Percentiles rank a stretch among this genome's conserved stretches.
These are phyloP conservation scores for Heliosperma pusillum DNA, from an alignment of 148 eudicot genomes.

Conservation along the genomic window DNA sequence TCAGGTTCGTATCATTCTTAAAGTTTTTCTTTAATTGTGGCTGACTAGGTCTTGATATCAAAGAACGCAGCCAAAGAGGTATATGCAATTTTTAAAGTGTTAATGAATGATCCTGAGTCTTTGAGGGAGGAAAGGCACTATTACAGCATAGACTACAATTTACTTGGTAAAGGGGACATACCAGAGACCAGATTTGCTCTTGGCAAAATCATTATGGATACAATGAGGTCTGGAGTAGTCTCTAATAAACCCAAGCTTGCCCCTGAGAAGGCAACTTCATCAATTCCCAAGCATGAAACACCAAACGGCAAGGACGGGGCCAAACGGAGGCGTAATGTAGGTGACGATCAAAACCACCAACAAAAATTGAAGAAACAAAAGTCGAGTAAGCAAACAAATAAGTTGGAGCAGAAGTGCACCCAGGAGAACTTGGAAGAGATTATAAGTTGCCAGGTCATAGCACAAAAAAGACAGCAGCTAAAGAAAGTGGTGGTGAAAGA, in stretches of 20 bases:
- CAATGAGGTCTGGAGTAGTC: conserved; percentile 36
- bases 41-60: conserved; percentile 54
- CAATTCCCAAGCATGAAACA: conserved; percentile 9
- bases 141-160: conserved; percentile 35
- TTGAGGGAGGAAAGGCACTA: conserved; percentile 20
- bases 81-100: conserved; percentile 32
- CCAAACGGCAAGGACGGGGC: conserved; percentile 14
- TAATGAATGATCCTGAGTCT: conserved; percentile 28
- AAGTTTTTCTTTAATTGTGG: conserved; percentile 12
- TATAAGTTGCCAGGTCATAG: conserved; percentile 10
- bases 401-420: conserved; percentile 17
- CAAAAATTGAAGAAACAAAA: conserved; percentile 26
- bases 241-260: conserved; percentile 14
- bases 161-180: conserved; percentile 50
- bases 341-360: conserved; percentile 14
- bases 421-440: conserved; percentile 15
- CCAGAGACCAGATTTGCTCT: conserved; percentile 55
- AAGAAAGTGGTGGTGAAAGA: conserved; percentile 29
- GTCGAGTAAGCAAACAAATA: conserved; percentile 12
- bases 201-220: conserved; percentile 58
- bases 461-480: conserved; percentile 24
- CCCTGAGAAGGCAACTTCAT: conserved; percentile 19
- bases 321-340: conserved; percentile 13
- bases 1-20: neutral
- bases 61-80: conserved; percentile 25